These are phyloP conservation scores for Magnusiomyces magnusii DNA, from an alignment of 1,139 yeast genomes.

Conservation along the genomic window DNA sequence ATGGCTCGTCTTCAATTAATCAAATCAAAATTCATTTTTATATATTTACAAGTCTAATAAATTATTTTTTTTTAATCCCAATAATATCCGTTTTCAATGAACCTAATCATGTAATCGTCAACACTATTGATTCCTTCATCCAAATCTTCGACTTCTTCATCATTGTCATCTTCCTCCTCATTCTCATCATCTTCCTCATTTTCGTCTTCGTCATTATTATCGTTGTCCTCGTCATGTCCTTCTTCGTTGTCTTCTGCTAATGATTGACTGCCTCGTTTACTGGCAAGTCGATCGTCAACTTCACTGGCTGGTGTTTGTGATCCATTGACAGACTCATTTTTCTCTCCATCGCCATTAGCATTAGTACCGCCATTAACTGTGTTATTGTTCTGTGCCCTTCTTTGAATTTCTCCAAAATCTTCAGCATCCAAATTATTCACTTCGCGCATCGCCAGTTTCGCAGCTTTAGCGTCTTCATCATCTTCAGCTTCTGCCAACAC, in stretches of 20 bases:
- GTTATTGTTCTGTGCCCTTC: constrained; percentile 18
- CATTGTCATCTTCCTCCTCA: constrained; percentile 26
- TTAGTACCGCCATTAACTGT: not conserved
- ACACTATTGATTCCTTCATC: constrained; percentile 81
- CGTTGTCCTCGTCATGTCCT: constrained; percentile 20
- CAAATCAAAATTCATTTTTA: too few species aligned
- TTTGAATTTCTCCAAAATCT: constrained; percentile 53
- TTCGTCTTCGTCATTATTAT: constrained; percentile 18
- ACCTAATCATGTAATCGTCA: constrained; percentile 94
- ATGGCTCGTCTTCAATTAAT: too few species aligned
- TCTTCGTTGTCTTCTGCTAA: not conserved
- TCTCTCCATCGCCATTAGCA: not conserved
- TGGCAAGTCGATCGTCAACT: too few species aligned
- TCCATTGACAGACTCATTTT: not conserved
- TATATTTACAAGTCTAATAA: too few species aligned
- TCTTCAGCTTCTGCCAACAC: constrained; percentile 92
- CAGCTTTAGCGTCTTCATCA: constrained; percentile 92
- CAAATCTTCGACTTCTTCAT: constrained; percentile 44
- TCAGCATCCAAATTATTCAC: constrained; percentile 66
- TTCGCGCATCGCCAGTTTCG: constrained; percentile 80
- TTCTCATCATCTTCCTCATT: constrained; percentile 20
- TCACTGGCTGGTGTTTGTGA: too few species aligned
- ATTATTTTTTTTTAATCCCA: constrained; percentile 17
- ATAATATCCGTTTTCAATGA: constrained; percentile 75
- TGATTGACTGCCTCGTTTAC: constrained; percentile 11